Conservation (phyloP, 257 asterid genomes). For the Solanum sitiens region DNA sequence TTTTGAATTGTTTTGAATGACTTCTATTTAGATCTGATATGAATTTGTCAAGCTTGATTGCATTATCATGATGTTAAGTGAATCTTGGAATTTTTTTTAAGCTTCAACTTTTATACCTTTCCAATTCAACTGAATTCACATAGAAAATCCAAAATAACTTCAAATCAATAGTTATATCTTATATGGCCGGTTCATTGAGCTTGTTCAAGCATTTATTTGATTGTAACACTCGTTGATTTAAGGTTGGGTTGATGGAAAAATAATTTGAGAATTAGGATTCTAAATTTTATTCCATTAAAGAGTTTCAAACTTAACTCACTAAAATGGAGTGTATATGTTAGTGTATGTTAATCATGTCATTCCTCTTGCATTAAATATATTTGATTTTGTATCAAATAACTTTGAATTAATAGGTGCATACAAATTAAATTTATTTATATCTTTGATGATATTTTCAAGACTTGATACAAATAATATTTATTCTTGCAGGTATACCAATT, state of each 20-base stretch:
- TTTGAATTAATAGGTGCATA: not conserved
- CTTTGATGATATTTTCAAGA: not conserved
- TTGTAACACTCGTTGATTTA: slow-evolving; percentile 1
- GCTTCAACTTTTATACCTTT: not conserved
- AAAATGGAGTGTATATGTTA: not conserved
- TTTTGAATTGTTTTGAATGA: no score
- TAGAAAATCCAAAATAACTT: slow-evolving; percentile 40
- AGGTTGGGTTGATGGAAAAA: no score
- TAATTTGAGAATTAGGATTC: slow-evolving; percentile 21
- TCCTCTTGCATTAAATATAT: not conserved
- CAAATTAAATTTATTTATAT: no score
- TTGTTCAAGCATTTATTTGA: not conserved
- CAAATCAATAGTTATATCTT: not conserved
- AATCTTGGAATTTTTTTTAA: no score
- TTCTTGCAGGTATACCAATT: no score
- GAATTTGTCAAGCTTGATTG: no score
- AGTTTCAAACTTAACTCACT: not conserved
- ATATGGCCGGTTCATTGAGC: not conserved
- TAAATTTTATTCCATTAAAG: not conserved
- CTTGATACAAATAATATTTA: no score
- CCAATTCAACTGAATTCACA: not conserved
- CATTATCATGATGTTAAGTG: no score
- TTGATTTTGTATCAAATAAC: not conserved
- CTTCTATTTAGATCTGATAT: no score
- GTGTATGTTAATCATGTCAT: not conserved